Percentiles rank a stretch among this genome's conserved stretches.
These are phyloP conservation scores for Candida glaebosa DNA, from an alignment of 805 yeast genomes.

Conservation along the genomic window DNA sequence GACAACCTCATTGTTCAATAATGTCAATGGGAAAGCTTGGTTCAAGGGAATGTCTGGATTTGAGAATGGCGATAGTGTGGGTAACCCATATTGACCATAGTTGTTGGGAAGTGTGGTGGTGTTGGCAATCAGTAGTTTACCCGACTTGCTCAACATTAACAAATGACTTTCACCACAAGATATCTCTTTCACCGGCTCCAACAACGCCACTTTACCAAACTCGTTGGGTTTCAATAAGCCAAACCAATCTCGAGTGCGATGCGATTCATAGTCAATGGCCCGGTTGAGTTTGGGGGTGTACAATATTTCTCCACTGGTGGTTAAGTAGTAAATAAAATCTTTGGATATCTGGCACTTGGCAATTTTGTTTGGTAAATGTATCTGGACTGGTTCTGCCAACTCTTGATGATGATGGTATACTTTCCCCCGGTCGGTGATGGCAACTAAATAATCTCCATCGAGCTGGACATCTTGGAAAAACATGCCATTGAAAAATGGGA, in stretches of 20 bases:
- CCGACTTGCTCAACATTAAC: slow-evolving; percentile 55
- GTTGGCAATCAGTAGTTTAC: slow-evolving; percentile 60
- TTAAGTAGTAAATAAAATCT: slow-evolving; percentile 43
- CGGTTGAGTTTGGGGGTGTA: slow-evolving; percentile 25
- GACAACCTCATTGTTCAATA: slow-evolving; percentile 47
- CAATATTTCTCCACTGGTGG: slow-evolving; percentile 35
- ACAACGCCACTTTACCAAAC: slow-evolving; percentile 10
- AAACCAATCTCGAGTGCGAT: slow-evolving; percentile 20
- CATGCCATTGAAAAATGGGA: slow-evolving; percentile 61
- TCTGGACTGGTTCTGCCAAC: slow-evolving; percentile 19
- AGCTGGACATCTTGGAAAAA: slow-evolving; percentile 55
- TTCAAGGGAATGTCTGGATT: slow-evolving; percentile 19
- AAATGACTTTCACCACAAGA: slow-evolving; percentile 67
- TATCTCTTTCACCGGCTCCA: slow-evolving; percentile 44
- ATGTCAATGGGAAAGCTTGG: slow-evolving; percentile 45
- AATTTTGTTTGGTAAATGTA: slow-evolving; percentile 27
- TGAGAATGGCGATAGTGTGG: slow-evolving; percentile 62
- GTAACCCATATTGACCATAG: slow-evolving; percentile 83
- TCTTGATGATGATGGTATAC: slow-evolving; percentile 69
- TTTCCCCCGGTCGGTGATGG: slow-evolving; percentile 67
- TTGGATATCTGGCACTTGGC: slow-evolving; percentile 44
- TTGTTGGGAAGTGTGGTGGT: slow-evolving; percentile 49
- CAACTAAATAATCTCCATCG: slow-evolving; percentile 46
- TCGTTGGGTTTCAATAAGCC: slow-evolving; percentile 12
- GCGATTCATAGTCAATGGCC: slow-evolving; percentile 12